Evolutionary conservation across 495 filamentous ascomycete species (phyloP), one percentile per base, ranked within the genome.

Genomic region (Podospora appendiculata): DNA sequence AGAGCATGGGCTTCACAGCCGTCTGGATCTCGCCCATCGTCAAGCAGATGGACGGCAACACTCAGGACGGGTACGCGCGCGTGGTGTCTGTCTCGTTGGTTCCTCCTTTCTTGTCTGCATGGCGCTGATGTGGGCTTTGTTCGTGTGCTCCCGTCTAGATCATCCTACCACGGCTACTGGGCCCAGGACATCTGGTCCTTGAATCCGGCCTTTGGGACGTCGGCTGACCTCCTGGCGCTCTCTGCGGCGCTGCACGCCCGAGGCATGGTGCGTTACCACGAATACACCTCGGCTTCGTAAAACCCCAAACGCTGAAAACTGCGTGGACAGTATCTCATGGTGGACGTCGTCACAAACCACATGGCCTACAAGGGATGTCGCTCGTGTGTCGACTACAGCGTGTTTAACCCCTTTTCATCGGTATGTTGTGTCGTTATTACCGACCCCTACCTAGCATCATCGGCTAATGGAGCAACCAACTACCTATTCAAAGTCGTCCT

Each of bases 1-100:
- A 89, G 58, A 74, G 74, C 50, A 86, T 92, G 82, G 87, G 89
- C 13, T 91, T 92, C 57, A 85, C 84, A 39, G 86, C 87, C 18
- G 81, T 91, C 44, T 92, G 88, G 88, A 93, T 91, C 48, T 86
- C 85, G 0, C 89, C 87, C 0, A 72, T 92, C 11, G 86, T 85
- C 14, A 67, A 72, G 39, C 79, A 89, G 51, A 59, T 89, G 13
- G 62, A 73, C 4, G 68, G 70, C 3, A 65, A 71, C 10, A 79
- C 76, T 10, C 48, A 58, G 0, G 75, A 83, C 51, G 81, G 82
- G 77, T 79, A 47, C 53, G 66, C 56, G 25, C 32, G 17, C 38
- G 14, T 41, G 25, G 2, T 25, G 5, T 25, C 25, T 25, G 5
- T 25, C 25, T 5, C 25, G 2, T 25, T 25, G 25, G 2, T 25